These are phyloP conservation scores for Daphne laureola DNA, from an alignment of 441 rosid genomes.

Conservation along the genomic window DNA sequence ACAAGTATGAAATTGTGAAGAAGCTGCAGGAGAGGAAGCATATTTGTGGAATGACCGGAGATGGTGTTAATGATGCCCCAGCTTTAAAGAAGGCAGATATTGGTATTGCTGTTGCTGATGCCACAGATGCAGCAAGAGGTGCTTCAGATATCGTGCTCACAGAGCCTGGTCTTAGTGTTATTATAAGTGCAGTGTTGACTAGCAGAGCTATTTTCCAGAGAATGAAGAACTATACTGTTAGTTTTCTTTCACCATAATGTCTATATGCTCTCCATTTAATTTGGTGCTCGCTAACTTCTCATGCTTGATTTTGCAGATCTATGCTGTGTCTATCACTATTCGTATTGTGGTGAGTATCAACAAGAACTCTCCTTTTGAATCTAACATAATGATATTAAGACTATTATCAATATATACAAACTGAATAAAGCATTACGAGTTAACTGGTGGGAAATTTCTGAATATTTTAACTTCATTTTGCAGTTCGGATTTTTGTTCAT, in stretches of 20 bases:
- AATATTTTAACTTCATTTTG: conserved; percentile 2
- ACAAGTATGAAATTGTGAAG: conserved; percentile 20
- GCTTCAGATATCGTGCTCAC: conserved; percentile 1
- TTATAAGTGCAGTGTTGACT: conserved; percentile 18
- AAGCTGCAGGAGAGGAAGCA: conserved; percentile 1
- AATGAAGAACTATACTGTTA: conserved; percentile 21
- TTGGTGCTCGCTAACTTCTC: conserved; percentile 2
- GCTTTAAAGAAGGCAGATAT: conserved; percentile 5
- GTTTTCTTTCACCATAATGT: background rate
- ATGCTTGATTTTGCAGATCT: conserved; percentile 10
- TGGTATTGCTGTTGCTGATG: conserved; percentile 1
- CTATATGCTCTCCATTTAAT: background rate
- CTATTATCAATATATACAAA: too few relatives aligned
- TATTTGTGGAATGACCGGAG: conserved; percentile 7
- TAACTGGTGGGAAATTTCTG: too few relatives aligned
- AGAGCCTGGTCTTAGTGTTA: conserved; percentile 9
- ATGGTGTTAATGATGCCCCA: conserved; percentile 7
- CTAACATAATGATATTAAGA: too few relatives aligned
- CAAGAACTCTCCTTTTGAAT: too few relatives aligned
- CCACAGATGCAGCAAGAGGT: conserved; percentile 2
- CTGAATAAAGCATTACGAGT: too few relatives aligned
- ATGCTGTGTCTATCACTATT: conserved; percentile 22
- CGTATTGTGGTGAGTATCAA: conserved; percentile 8
- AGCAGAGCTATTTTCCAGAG: conserved; percentile 21
- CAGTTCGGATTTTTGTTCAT: conserved; percentile 83